Evolutionary conservation across 2,329 filamentous ascomycete genomes (phyloP), one percentile per base, ranked within the genome.

Genomic region (Capronia coronata): DNA sequence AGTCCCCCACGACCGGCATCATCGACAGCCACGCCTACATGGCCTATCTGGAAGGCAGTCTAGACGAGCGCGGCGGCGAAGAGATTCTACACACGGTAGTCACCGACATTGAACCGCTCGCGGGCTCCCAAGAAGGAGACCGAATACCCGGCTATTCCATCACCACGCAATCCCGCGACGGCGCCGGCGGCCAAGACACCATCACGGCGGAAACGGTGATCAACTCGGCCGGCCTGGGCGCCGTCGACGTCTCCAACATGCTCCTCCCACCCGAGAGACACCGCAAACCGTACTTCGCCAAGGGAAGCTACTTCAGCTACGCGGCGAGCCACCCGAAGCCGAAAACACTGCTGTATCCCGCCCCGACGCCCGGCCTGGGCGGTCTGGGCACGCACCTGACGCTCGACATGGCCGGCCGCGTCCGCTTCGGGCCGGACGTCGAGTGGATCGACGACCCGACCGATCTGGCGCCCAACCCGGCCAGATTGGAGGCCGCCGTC

Each of bases 371-470:
- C 0, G 90, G 90, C 1, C 79, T 83, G 18, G 90, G 81, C 44
- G 91, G 93, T 0, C 91, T 98, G 0, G 93, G 93, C 41, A 97
- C 93, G 0, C 93, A 98, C 67, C 74, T 98, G 14, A 98, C 93
- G 1, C 77, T 97, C 49, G 93, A 98, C 66, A 77, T 97, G 69
- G 78, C 74, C 0, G 90, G 91, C 0, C 80, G 87, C 1, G 77
- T 97, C 37, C 84, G 88, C 30, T 98, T 98, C 67, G 93, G 93
- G 0, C 93, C 93, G 0, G 93, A 98, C 64, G 86, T 96, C 11
- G 88, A 97, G 66, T 97, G 93, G 93, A 84, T 95, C 0, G 68
- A 70, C 7, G 81, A 95, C 61, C 74, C 95, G 14, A 72, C 73
- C 1, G 87, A 80, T 57, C 73, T 95, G n/a, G 72, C 74, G 1